Conservation (phyloP, 1,139 yeast genomes). For the Candida freyschussii region DNA sequence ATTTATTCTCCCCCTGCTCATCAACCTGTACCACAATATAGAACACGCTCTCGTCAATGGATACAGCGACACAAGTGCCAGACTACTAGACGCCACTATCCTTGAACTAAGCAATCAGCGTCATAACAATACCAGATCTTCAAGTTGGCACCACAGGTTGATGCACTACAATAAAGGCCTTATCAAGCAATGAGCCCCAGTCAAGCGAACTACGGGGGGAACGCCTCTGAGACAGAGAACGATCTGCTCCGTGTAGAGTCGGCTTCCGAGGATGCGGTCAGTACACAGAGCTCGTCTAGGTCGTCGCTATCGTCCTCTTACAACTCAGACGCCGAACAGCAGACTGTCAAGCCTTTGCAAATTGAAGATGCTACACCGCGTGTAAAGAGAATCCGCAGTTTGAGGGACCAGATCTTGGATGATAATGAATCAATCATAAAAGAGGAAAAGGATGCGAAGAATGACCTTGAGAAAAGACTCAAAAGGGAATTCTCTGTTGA, state of each 20-base stretch:
- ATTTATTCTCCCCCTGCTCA: no score
- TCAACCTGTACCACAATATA: no score
- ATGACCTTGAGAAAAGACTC: conserved; percentile 11
- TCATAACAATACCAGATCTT: no score
- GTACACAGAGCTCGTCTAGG: conserved; percentile 3
- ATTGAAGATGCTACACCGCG: conserved; percentile 1
- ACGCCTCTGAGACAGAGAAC: no score
- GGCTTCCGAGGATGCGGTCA: background rate
- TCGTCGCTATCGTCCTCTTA: conserved; percentile 10
- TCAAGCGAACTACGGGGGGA: no score
- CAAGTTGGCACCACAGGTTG: no score
- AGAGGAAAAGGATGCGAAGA: conserved; percentile 11
- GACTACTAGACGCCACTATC: no score
- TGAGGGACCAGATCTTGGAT: conserved; percentile 12
- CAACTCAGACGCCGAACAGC: conserved; percentile 4
- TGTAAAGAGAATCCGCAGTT: conserved; percentile 10
- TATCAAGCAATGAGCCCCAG: no score
- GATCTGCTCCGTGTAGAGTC: conserved; percentile 1
- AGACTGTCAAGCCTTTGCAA: conserved; percentile 4
- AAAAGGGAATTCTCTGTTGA: conserved; percentile 16
- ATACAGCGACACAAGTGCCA: no score
- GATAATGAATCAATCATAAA: conserved; percentile 7
- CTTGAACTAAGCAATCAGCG: no score
- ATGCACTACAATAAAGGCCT: no score
- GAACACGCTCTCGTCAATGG: no score